Conservation (phyloP, 2,329 filamentous ascomycete species). For the Aspergillus luchuensis region DNA sequence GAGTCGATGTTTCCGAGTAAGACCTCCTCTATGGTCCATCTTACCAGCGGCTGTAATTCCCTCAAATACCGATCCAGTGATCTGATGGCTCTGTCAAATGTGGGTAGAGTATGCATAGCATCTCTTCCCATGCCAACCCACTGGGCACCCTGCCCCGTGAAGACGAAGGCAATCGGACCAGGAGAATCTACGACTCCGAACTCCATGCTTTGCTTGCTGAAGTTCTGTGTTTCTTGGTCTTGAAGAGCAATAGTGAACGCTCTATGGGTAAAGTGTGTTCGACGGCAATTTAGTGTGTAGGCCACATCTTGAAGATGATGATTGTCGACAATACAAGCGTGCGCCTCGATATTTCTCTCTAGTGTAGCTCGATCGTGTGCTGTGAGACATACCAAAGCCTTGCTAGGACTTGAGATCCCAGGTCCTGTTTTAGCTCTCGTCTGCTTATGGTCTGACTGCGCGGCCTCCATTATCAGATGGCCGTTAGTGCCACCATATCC, state of each 20-base stretch:
- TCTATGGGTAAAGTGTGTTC: constrained; percentile 20
- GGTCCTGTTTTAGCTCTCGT: too few relatives aligned
- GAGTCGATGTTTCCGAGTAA: not conserved
- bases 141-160: constrained; percentile 43
- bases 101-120: constrained; percentile 24
- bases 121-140: constrained; percentile 37
- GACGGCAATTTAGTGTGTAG: constrained; percentile 18
- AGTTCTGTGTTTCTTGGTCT: not conserved
- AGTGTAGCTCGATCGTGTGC: constrained; percentile 6
- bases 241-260: constrained; percentile 14
- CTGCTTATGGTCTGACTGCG: not conserved
- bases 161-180: constrained; percentile 27
- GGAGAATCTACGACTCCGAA: not conserved
- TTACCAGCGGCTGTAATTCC: not conserved
- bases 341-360: constrained; percentile 11
- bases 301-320: constrained; percentile 17
- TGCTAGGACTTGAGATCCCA: not conserved
- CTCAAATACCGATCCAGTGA: constrained; percentile 1
- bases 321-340: constrained; percentile 10
- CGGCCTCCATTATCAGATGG: not conserved
- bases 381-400: not conserved
- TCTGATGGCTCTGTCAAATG: too few relatives aligned
- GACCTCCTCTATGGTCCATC: not conserved
- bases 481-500: not conserved
- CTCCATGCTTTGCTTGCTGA: not conserved